phyloP scores from a whole-genome alignment of 768 basidiomycete species.

The Agaricus blazei region DNA sequence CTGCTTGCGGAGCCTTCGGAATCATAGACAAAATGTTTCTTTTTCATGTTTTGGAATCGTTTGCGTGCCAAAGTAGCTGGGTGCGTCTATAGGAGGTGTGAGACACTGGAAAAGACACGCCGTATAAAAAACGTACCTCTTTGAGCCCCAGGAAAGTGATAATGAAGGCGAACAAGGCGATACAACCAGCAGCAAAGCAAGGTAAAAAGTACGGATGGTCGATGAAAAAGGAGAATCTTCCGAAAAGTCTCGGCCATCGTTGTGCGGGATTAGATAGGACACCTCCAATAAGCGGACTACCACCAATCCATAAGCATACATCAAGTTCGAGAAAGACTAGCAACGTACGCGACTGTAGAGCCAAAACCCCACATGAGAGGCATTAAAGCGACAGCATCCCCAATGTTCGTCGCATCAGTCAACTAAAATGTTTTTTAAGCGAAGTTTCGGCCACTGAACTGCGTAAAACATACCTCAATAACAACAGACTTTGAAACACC shows the following conservation, averaged over 20 bases:
- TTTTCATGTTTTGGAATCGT: not conserved
- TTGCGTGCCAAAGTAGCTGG: conserved; percentile 19
- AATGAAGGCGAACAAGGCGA: conserved; percentile 30
- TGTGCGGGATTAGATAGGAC: conserved; percentile 53
- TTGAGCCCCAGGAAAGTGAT: conserved; percentile 33
- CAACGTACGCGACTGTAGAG: conserved; percentile 24
- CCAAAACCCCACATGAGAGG: conserved; percentile 32
- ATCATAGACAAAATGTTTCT: not conserved
- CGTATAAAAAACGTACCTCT: conserved; percentile 30
- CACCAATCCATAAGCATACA: not conserved
- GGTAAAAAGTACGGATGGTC: conserved; percentile 45
- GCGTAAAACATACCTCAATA: conserved; percentile 30
- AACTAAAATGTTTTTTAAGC: conserved; percentile 19
- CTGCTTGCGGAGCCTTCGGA: not conserved
- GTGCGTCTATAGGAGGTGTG: conserved; percentile 21
- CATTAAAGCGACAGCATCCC: conserved; percentile 29
- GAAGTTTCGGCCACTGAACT: not conserved
- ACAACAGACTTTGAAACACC: conserved; percentile 40
- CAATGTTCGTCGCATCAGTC: conserved; percentile 33
- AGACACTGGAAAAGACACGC: not conserved
- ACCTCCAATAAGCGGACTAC: conserved; percentile 66
- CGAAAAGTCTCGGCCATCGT: conserved; percentile 56
- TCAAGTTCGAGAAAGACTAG: not conserved
- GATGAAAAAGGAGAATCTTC: conserved; percentile 29
- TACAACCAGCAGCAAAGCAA: conserved; percentile 30